Evolutionary conservation across 148 eudicot genomes (phyloP).

Genomic region (Rhododendron simsii): DNA sequence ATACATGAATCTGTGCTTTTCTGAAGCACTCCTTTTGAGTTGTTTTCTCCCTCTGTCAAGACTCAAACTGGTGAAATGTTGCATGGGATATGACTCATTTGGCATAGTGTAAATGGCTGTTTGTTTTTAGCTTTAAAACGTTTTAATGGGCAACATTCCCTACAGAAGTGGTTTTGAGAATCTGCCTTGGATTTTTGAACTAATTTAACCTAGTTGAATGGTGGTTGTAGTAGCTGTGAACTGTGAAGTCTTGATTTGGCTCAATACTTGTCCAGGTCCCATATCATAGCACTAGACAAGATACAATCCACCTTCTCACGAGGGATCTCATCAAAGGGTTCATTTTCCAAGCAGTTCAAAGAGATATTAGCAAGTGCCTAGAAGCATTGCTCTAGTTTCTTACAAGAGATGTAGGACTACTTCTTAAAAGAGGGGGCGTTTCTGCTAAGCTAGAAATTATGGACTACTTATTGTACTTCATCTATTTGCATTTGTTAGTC

Average conservation of each 20-base stretch:
- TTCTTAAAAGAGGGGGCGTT: too few species aligned
- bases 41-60: neutral
- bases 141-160: neutral
- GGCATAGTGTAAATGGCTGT: neutral
- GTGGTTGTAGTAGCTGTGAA: neutral
- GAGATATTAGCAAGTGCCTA: neutral
- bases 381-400: neutral
- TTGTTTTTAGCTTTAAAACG: neutral
- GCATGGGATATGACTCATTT: neutral
- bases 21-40: neutral
- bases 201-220: neutral
- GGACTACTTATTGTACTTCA: too few species aligned
- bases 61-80: neutral
- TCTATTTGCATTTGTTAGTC: too few species aligned
- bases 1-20: conserved; percentile 1
- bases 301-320: neutral
- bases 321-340: neutral
- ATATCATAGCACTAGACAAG: neutral
- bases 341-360: neutral
- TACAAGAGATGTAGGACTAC: too few species aligned
- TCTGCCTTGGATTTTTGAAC: neutral
- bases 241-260: neutral
- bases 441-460: too few species aligned
- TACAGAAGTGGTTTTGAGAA: neutral
- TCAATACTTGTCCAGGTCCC: neutral